Evolutionary conservation across 2,329 filamentous ascomycete species (phyloP).

Genomic region (Penicillium sp.): DNA sequence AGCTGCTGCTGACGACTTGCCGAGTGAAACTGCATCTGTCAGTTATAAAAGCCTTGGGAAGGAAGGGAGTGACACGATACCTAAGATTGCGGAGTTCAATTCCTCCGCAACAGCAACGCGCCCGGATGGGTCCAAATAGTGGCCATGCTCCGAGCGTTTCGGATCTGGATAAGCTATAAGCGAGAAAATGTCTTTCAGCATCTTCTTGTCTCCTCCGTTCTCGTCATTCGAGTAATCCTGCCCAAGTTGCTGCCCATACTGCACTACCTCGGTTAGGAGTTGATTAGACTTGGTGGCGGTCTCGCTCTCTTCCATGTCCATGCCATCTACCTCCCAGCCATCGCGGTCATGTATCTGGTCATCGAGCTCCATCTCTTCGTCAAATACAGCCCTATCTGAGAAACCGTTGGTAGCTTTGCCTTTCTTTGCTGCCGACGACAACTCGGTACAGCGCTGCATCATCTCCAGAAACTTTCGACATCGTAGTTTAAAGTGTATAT

Average conservation of each 20-base stretch:
- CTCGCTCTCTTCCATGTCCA: conserved; percentile 60
- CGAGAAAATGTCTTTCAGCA: conserved; percentile 83
- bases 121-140: conserved; percentile 76
- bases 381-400: conserved; percentile 53
- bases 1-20: conserved; percentile 84
- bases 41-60: conserved; percentile 13
- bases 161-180: conserved; percentile 87
- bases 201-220: conserved; percentile 71
- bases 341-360: conserved; percentile 49
- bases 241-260: conserved; percentile 79
- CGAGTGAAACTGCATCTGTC: conserved; percentile 73
- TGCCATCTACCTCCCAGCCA: conserved; percentile 51
- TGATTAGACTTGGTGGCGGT: conserved; percentile 47
- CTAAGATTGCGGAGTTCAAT: conserved; percentile 88
- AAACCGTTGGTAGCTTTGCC: conserved; percentile 44
- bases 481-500: conserved; percentile 84
- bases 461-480: conserved; percentile 96
- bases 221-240: conserved; percentile 76
- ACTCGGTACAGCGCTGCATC: conserved; percentile 75
- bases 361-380: conserved; percentile 64
- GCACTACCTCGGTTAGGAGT: conserved; percentile 71
- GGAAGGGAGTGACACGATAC: conserved; percentile 56
- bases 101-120: conserved; percentile 85
- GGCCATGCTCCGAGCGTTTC: conserved; percentile 74
- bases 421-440: conserved; percentile 51